Percentiles rank a stretch among this genome's conserved stretches.
Evolutionary conservation across 2,329 filamentous ascomycete genomes (phyloP).

Genomic region (Alternaria metachromatica): DNA sequence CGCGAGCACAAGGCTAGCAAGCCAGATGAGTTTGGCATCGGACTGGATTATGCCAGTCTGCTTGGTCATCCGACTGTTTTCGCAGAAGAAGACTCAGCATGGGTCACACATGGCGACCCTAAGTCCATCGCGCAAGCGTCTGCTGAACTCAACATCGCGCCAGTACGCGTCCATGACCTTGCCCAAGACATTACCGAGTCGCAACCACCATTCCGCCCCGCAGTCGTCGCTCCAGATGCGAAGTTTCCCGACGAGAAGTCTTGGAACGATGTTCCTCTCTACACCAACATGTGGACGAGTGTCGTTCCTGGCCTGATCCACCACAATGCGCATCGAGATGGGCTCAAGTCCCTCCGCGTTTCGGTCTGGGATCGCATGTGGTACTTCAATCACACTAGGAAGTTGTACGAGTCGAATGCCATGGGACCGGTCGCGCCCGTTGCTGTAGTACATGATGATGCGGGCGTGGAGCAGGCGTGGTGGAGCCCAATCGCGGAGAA

Average conservation of each 20-base stretch:
- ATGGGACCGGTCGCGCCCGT: neutral
- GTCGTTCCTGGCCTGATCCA: neutral
- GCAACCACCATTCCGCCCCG: neutral
- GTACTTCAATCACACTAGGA: neutral
- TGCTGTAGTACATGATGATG: neutral
- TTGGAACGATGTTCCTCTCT: neutral
- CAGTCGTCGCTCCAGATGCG: neutral
- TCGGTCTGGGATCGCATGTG: conserved; percentile 2
- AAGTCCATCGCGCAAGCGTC: neutral
- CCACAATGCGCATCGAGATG: conserved; percentile 2
- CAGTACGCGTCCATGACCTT: neutral
- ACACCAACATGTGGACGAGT: conserved; percentile 3
- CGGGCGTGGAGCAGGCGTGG: neutral
- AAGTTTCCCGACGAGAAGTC: neutral
- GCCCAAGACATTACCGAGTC: neutral
- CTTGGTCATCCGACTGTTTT: neutral
- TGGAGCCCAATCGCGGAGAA: conserved; percentile 5
- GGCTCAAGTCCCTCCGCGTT: neutral
- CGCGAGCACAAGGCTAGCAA: neutral
- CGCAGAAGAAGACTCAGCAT: conserved; percentile 3
- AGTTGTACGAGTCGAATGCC: neutral
- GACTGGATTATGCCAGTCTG: neutral
- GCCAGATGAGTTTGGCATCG: neutral
- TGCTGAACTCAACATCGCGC: neutral
- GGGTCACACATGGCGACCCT: neutral